Conservation (phyloP, 805 yeast species). For the Saccharomycopsis fibuligera region DNA sequence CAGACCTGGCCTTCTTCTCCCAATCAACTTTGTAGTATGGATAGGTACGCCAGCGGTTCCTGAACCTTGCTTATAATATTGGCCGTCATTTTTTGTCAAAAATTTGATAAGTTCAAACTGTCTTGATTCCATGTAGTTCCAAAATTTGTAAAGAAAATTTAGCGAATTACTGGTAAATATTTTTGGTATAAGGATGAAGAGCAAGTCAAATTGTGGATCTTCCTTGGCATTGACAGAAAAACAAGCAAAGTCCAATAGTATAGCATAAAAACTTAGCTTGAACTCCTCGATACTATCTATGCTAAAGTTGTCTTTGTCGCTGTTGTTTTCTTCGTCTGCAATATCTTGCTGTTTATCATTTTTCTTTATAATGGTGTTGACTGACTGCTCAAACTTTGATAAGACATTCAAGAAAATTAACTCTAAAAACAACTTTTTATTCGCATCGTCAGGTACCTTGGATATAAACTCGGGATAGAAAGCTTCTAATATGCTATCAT, state of each 20-base stretch:
- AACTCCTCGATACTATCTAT: constrained; percentile 2
- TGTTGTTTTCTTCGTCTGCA: neutral
- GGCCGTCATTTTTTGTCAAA: neutral
- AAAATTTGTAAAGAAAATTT: constrained; percentile 8
- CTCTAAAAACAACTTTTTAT: constrained; percentile 16
- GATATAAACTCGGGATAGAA: constrained; percentile 1
- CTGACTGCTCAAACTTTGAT: constrained; percentile 2
- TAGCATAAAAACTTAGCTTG: constrained; percentile 8
- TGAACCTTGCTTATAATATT: neutral
- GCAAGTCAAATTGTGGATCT: constrained; percentile 15
- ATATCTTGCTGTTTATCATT: neutral
- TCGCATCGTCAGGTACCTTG: constrained; percentile 12
- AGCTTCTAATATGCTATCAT: neutral
- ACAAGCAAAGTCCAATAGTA: constrained; percentile 13
- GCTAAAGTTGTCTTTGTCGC: too few relatives aligned
- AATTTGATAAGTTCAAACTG: neutral
- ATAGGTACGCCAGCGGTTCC: neutral
- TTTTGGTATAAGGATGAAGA: constrained; percentile 13
- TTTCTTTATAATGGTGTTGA: neutral
- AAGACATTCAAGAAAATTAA: constrained; percentile 10
- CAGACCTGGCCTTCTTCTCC: constrained; percentile 16
- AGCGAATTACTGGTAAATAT: constrained; percentile 3
- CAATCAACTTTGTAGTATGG: constrained; percentile 5
- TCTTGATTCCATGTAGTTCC: constrained; percentile 17
- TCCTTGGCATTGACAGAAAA: constrained; percentile 14